Evolutionary conservation across 257 asterid species (phyloP).

Genomic region (Solanum bukasovii): DNA sequence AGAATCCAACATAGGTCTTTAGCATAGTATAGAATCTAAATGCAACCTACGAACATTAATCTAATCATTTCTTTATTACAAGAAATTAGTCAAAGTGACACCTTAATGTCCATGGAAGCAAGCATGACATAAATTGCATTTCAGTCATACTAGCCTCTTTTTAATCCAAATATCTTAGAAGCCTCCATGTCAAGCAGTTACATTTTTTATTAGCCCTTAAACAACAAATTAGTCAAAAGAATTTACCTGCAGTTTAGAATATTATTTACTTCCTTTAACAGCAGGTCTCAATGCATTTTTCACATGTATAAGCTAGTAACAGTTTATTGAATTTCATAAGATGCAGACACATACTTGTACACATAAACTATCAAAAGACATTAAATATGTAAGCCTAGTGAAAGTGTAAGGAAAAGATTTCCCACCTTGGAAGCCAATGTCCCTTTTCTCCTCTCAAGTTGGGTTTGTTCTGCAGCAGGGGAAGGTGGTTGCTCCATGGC

Average conservation of each 20-base stretch:
- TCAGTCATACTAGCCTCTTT: neutral
- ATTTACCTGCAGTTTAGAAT: neutral
- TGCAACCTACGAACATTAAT: neutral
- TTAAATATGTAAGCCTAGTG: neutral
- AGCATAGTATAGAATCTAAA: neutral
- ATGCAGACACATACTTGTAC: neutral
- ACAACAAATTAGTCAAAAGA: neutral
- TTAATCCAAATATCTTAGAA: neutral
- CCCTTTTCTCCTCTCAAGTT: conserved; percentile 9
- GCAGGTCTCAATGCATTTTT: neutral
- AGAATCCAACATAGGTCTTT: neutral
- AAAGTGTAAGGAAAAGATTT: neutral
- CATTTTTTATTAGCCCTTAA: neutral
- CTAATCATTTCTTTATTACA: neutral
- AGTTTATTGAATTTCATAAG: neutral
- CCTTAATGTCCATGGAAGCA: neutral
- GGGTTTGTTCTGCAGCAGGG: conserved; percentile 16
- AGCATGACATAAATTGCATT: neutral
- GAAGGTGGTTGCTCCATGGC: conserved; percentile 18
- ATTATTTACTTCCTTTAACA: neutral
- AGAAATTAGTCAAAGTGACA: neutral
- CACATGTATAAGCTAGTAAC: neutral
- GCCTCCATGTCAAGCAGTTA: neutral
- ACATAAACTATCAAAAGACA: neutral
- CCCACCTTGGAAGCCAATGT: conserved; percentile 36